Evolutionary conservation across 352 stramenopile species (phyloP), one percentile per base, ranked within the genome.

Genomic region (Thraustochytrium sp.): DNA sequence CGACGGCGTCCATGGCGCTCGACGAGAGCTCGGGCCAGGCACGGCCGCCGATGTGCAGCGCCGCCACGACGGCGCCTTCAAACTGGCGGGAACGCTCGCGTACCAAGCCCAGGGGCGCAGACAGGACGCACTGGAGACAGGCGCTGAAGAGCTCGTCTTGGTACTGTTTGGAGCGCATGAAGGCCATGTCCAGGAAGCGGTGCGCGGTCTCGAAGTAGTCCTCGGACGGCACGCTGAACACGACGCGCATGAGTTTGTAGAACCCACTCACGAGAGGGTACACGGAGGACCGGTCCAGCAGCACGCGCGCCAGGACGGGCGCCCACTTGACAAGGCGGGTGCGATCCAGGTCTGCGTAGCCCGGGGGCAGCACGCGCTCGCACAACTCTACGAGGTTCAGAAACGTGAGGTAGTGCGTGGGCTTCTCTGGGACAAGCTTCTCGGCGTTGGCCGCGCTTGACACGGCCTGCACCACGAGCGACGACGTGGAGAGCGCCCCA

Each of bases 351-450:
- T 23, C 18, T 26, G 48, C 26, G 53, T 51, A 55, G 31, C n/a
- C 37, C 8, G 68, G 68, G 21, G 68, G 68, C 0, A 80, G 68
- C 44, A 63, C 46, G 34, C 68, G 68, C 9, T 23, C 23, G 31
- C 68, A 80, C 11, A 80, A 42, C 53, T 80, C 68, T 9, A 80
- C 68, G n/a, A 80, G 42, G 31, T 80, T 80, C n/a, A 63, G 26
- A 63, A 80, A 80, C 13, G 40, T 51, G 13, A 53, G 31, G 34
- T 55, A 80, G 11, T 80, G 68, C 23, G n/a, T 13, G 5, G 68
- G 68, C 13, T 16, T 21, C 37, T 72, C 59, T 26, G 59, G 59
- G 16, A 72, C 59, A 5, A 72, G 59, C 46, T 72, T 72, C 36
- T 72, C 59, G 23, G 59, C 59, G 4, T 72, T 72, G 21, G 59